Percentiles rank a stretch among this genome's conserved stretches.
These are phyloP conservation scores for Pseudomassariella vexata DNA, from an alignment of 2,329 filamentous ascomycete species.

Conservation along the genomic window DNA sequence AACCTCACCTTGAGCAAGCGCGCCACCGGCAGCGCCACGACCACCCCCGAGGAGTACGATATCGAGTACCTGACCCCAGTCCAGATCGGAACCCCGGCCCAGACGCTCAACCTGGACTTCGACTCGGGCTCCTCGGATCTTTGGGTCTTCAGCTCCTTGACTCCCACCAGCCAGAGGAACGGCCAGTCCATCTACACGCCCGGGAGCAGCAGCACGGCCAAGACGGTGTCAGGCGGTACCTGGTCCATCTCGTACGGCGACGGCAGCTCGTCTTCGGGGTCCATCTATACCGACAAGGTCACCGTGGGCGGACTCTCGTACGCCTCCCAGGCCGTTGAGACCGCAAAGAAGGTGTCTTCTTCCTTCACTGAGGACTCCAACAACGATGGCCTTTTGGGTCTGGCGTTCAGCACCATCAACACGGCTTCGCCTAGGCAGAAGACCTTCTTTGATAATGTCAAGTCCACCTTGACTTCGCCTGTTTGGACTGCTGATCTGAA, in stretches of 20 bases:
- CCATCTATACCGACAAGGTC: conserved; percentile 26
- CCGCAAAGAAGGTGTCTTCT: conserved; percentile 19
- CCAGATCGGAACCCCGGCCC: conserved; percentile 24
- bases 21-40: conserved; percentile 15
- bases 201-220: conserved; percentile 16
- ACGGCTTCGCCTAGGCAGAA: conserved; percentile 22
- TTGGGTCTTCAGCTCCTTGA: conserved; percentile 26
- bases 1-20: conserved; percentile 3
- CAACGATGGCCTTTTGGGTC: conserved; percentile 26
- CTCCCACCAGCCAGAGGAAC: conserved; percentile 13
- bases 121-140: conserved; percentile 29
- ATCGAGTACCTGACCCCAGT: conserved; percentile 25
- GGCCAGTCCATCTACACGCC: conserved; percentile 23
- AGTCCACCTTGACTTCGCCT: conserved; percentile 16
- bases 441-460: conserved; percentile 28
- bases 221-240: conserved; percentile 17
- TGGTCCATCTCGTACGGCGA: conserved; percentile 28
- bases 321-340: conserved; percentile 23
- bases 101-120: conserved; percentile 27
- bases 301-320: conserved; percentile 22
- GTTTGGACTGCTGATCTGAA: conserved; percentile 28
- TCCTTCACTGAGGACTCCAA: conserved; percentile 24
- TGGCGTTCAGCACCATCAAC: conserved; percentile 28
- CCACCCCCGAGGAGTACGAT: conserved; percentile 22
- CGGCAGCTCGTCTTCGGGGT: conserved; percentile 25